phyloP scores from a whole-genome alignment of 331 rosid species.

The Telfairia occidentalis region DNA sequence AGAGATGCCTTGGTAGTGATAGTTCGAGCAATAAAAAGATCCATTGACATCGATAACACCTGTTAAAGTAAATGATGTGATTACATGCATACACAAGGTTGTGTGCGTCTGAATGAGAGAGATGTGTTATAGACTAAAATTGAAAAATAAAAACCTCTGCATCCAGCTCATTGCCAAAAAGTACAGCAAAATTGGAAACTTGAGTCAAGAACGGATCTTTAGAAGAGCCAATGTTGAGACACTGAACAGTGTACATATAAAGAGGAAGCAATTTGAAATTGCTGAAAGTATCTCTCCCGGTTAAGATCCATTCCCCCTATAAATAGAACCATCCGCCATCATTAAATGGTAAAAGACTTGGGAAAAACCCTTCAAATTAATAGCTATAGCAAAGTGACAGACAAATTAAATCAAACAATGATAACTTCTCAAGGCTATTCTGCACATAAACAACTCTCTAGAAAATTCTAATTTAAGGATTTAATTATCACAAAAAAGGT shows the following conservation, averaged over 20 bases:
- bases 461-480: not conserved
- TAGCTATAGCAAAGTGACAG: not conserved
- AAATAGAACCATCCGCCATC: slow-evolving; percentile 19
- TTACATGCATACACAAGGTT: not conserved
- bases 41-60: slow-evolving; percentile 99
- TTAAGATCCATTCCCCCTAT: slow-evolving; percentile 97
- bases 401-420: not conserved
- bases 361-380: not conserved
- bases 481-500: not conserved
- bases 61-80: slow-evolving; percentile 18
- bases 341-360: not conserved
- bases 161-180: slow-evolving; percentile 96
- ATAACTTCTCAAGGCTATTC: not conserved
- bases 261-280: slow-evolving; percentile 45
- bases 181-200: slow-evolving; percentile 82
- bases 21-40: slow-evolving; percentile 97
- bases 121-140: slow-evolving; percentile 10
- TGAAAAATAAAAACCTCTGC: slow-evolving; percentile 69
- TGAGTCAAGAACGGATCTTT: slow-evolving; percentile 90
- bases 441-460: not conserved
- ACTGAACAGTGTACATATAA: slow-evolving; percentile 56
- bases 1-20: slow-evolving; percentile 95
- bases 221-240: slow-evolving; percentile 61
- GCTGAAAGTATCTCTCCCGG: slow-evolving; percentile 61
- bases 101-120: not conserved